These are phyloP conservation scores for Microsporum canis DNA, from an alignment of 2,329 filamentous ascomycete species.

Conservation along the genomic window DNA sequence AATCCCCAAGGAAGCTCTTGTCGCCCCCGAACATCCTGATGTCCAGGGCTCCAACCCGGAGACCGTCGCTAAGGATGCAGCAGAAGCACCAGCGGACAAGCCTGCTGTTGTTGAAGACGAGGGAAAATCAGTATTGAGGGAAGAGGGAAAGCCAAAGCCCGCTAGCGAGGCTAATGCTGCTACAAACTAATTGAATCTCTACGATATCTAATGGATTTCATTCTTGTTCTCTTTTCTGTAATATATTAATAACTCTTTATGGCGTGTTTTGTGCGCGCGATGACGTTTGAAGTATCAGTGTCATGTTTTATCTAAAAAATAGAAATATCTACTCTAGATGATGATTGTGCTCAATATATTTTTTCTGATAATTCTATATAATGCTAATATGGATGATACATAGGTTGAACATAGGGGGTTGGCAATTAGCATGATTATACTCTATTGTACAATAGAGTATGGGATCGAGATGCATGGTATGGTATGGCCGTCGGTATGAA, in stretches of 20 bases:
- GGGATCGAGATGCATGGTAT: too few species aligned
- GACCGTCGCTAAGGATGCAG: constrained; percentile 35
- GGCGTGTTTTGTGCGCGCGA: neutral
- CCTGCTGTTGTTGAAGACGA: constrained; percentile 32
- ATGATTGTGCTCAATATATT: neutral
- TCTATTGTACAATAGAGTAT: too few species aligned
- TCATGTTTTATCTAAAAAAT: neutral
- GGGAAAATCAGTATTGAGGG: constrained; percentile 28
- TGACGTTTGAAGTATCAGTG: neutral
- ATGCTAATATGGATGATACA: too few species aligned
- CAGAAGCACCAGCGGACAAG: constrained; percentile 22
- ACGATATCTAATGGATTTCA: constrained; percentile 11
- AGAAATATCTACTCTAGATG: neutral
- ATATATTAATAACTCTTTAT: constrained; percentile 2
- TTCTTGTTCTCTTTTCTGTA: constrained; percentile 12
- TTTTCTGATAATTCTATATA: too few species aligned
- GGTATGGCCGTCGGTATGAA: neutral
- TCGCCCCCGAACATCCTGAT: constrained; percentile 45
- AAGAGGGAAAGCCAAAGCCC: constrained; percentile 33
- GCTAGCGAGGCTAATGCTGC: constrained; percentile 39
- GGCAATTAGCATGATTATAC: too few species aligned
- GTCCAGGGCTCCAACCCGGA: constrained; percentile 48
- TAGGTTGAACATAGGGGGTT: too few species aligned
- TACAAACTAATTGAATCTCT: constrained; percentile 24
- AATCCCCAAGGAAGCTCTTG: constrained; percentile 38